Conservation (phyloP, 208 protist species). For the Trypanosoma melophagium region DNA sequence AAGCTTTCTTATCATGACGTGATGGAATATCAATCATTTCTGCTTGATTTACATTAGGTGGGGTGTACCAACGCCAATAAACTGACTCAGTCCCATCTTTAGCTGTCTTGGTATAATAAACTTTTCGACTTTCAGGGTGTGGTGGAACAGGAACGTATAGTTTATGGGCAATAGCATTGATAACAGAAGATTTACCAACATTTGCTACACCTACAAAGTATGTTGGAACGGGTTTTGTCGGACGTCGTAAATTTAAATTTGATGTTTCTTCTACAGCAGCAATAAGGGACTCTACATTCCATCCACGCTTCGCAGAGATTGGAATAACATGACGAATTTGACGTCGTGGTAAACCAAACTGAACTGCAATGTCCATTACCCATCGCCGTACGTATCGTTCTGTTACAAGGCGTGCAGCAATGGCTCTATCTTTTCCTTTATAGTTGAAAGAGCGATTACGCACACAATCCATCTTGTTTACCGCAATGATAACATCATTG, state of each 20-base stretch:
- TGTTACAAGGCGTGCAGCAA: slow-evolving; percentile 63
- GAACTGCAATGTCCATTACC: slow-evolving; percentile 79
- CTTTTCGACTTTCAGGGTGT: slow-evolving; percentile 84
- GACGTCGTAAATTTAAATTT: slow-evolving; percentile 80
- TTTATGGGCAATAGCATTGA: slow-evolving; percentile 88
- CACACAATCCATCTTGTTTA: slow-evolving; percentile 92
- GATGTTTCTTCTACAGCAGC: slow-evolving; percentile 64
- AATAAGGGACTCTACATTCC: slow-evolving; percentile 82
- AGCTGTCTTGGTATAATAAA: slow-evolving; percentile 77
- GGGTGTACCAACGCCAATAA: slow-evolving; percentile 89
- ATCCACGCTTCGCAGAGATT: slow-evolving; percentile 88
- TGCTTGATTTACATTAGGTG: slow-evolving; percentile 84
- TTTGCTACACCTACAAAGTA: slow-evolving; percentile 91
- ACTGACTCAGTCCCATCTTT: slow-evolving; percentile 70
- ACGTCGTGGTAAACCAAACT: slow-evolving; percentile 80
- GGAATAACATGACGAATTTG: slow-evolving; percentile 75
- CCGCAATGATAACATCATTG: slow-evolving; percentile 88
- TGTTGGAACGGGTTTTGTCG: slow-evolving; percentile 71
- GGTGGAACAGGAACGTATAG: slow-evolving; percentile 85
- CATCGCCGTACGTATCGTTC: slow-evolving; percentile 76
- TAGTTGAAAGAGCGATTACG: slow-evolving; percentile 84
- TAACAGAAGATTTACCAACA: slow-evolving; percentile 92
- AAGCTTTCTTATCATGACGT: slow-evolving; percentile 83
- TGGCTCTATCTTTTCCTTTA: slow-evolving; percentile 66
- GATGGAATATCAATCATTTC: slow-evolving; percentile 89